Evolutionary conservation across 345 rosid species (phyloP), one percentile per base, ranked within the genome.

Genomic region (Linum usitatissimum): DNA sequence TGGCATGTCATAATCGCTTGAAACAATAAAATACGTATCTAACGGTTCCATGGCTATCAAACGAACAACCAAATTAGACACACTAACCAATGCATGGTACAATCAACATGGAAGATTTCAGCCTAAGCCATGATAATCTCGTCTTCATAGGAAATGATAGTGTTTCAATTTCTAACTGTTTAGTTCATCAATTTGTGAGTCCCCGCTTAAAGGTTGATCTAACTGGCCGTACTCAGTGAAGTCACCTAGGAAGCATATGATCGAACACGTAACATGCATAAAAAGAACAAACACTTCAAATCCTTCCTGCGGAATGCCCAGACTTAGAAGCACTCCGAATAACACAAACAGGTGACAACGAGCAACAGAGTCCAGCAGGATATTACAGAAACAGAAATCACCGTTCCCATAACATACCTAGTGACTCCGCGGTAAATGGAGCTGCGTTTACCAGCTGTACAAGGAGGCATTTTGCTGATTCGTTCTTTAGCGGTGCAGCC

Each of bases 371-470:
- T 34, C 30, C 30, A 55, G 18, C 30, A 36, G 13, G 40, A 13
- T 39, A 28, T 39, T 28, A 18, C 12, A 28, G 14, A 12, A 17
- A 14, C 14, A 9, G 12, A 55, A 14, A 6, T 19, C 10, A 18
- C 18, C 4, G 20, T 55, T 19, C 51, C 51, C 51, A 18, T 2
- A 5, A 12, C 20, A 55, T 61, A 90, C 99, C 97, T 90, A 73
- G 99, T 93, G 75, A 93, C 99, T 53, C 99, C 99, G 3, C 99
- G 95, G 79, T 93, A 93, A 66, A 93, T 93, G 58, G 99, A 93
- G 69, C 99, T 93, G 72, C 99, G 91, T 82, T 93, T 93, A 12
- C 99, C 99, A 51, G 97, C 97, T 0, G 99, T 91, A 14, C 96
- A 86, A 56, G 97, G 99, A 57, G 94, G 96, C 99, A 93, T 90